phyloP scores from a whole-genome alignment of 2,329 filamentous ascomycete genomes.

The Chalara sp. region DNA sequence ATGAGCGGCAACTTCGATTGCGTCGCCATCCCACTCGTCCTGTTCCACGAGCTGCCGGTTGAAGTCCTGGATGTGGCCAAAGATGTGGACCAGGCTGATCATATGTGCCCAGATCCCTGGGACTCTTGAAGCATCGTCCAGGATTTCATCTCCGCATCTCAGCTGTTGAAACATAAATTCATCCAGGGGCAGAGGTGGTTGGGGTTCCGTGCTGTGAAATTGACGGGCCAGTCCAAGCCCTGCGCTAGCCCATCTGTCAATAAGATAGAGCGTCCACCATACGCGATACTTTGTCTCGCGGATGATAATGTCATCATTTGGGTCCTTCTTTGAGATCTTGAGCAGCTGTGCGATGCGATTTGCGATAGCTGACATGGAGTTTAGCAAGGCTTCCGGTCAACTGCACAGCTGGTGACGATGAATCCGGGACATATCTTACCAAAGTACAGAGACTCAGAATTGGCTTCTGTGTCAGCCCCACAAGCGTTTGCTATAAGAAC shows the following conservation, averaged over 20 bases:
- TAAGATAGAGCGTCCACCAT: constrained; percentile 30
- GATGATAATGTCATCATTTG: constrained; percentile 19
- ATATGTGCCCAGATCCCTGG: constrained; percentile 29
- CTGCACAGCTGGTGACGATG: too few relatives aligned
- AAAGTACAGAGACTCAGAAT: constrained; percentile 29
- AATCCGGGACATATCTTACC: constrained; percentile 13
- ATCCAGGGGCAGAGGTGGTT: constrained; percentile 24
- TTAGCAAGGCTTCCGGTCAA: too few relatives aligned
- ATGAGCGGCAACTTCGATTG: constrained; percentile 13
- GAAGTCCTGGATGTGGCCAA: constrained; percentile 27
- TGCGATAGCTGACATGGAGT: constrained; percentile 18
- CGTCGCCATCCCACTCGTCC: constrained; percentile 25
- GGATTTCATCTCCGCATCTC: constrained; percentile 20
- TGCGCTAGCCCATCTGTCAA: constrained; percentile 30
- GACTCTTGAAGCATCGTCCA: constrained; percentile 8
- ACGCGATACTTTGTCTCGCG: constrained; percentile 27
- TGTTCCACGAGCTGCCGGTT: constrained; percentile 24
- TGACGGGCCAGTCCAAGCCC: constrained; percentile 24
- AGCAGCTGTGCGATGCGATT: constrained; percentile 30
- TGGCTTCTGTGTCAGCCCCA: constrained; percentile 23
- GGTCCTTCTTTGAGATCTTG: constrained; percentile 16
- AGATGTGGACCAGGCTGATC: constrained; percentile 28
- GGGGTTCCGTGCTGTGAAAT: constrained; percentile 12
- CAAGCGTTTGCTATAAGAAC: constrained; percentile 28
- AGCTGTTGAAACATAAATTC: constrained; percentile 21